Conservation (phyloP, 441 rosid genomes). For the Omphalea diandra region DNA sequence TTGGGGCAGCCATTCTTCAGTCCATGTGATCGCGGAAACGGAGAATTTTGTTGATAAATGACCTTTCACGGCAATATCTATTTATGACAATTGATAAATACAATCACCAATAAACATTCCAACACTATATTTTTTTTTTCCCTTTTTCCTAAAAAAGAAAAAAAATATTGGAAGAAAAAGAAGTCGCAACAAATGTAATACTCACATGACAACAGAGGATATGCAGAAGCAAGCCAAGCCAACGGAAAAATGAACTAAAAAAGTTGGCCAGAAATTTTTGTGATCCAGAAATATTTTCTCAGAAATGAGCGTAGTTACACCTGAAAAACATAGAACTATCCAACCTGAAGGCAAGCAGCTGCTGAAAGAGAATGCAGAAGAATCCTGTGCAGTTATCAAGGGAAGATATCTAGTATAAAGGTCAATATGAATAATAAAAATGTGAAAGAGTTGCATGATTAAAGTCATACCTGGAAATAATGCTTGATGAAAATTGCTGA, state of each 20-base stretch:
- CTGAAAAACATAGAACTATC: slow-evolving; percentile 52
- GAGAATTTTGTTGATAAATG: slow-evolving; percentile 64
- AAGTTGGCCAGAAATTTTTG: slow-evolving; percentile 64
- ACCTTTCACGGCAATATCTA: slow-evolving; percentile 68
- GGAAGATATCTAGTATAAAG: slow-evolving; percentile 9
- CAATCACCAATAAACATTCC: background rate
- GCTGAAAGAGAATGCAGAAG: slow-evolving; percentile 58
- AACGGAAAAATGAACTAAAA: slow-evolving; percentile 56
- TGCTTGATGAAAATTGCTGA: slow-evolving; percentile 63
- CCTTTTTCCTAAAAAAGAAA: too few relatives aligned
- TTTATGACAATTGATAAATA: slow-evolving; percentile 18
- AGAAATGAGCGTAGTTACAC: slow-evolving; percentile 55
- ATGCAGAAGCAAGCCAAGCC: slow-evolving; percentile 72
- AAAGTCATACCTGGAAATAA: slow-evolving; percentile 64
- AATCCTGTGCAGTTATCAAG: slow-evolving; percentile 42
- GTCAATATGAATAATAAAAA: slow-evolving; percentile 13
- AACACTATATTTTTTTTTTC: too few relatives aligned
- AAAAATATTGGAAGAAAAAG: background rate
- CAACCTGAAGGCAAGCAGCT: slow-evolving; percentile 78
- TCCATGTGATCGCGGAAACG: slow-evolving; percentile 58
- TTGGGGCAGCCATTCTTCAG: slow-evolving; percentile 31
- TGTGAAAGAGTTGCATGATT: slow-evolving; percentile 11
- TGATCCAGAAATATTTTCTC: slow-evolving; percentile 62
- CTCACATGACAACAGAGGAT: slow-evolving; percentile 69
- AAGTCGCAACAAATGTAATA: slow-evolving; percentile 12